phyloP scores from a whole-genome alignment of 163 green algal genomes.

The Chloroidium sp. region DNA sequence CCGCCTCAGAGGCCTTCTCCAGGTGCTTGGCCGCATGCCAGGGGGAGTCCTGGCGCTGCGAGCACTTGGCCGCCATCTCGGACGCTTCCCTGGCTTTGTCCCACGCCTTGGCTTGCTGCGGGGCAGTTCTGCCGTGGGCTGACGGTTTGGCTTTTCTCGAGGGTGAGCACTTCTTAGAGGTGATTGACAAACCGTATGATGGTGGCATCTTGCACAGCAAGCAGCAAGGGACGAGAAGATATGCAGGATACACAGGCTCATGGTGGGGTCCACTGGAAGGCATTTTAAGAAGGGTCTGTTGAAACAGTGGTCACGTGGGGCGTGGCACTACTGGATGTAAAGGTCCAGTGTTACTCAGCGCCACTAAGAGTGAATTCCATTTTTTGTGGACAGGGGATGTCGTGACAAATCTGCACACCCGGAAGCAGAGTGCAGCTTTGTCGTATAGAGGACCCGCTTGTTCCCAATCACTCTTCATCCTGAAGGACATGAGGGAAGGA shows the following conservation, averaged over 20 bases:
- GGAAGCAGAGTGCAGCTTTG: conserved; percentile 52
- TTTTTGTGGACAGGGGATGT: not conserved
- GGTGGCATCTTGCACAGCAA: not conserved
- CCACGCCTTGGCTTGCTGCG: conserved; percentile 44
- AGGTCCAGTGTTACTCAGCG: no score
- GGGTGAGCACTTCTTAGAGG: no score
- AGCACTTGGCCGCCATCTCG: conserved; percentile 53
- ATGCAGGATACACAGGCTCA: no score
- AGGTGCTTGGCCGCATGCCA: conserved; percentile 73
- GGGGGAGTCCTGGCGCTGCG: conserved; percentile 52
- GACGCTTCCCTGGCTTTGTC: conserved; percentile 46
- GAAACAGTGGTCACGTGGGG: no score
- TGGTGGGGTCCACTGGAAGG: no score
- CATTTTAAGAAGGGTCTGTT: no score
- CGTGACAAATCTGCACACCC: conserved; percentile 26
- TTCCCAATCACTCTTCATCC: conserved; percentile 65
- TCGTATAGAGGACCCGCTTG: conserved; percentile 62
- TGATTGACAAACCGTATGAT: not conserved
- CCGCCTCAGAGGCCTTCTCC: conserved; percentile 35
- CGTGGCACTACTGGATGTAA: no score
- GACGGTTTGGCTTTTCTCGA: no score
- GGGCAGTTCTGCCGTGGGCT: not conserved
- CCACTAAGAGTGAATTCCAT: not conserved
- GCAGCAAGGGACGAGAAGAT: not conserved
- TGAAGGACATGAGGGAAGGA: conserved; percentile 37